Base-by-base conservation (phyloP, 495 filamentous ascomycete species). In the Penicillium paradoxum region DNA sequence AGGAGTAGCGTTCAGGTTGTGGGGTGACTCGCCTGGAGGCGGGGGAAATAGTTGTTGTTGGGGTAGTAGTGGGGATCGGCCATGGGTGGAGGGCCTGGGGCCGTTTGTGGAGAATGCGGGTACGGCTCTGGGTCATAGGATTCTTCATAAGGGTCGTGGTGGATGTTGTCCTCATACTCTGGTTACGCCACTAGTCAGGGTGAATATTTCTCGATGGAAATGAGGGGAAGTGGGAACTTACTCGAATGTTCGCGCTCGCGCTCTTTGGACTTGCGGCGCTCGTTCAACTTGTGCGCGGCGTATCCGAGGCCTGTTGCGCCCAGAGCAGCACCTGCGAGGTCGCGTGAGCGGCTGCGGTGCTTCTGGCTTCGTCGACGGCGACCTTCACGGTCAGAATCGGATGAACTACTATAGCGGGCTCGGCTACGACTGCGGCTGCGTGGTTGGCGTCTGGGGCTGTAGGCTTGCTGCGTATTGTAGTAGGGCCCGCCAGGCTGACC, bases 261-360 rank as follows among this genome's bases (percentile, higher is more conserved):
- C 19, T 51, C 49, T 22, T n/a, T 40, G 18, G 67, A 64, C 64
- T 82, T 79, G 62, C 72, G 75, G 24, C 79, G 77, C 53, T 89
- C 86, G 54, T 79, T 79, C 42, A 78, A 77, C 57, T 83, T 78
- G 66, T 83, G 86, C 15, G 90, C 83, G n/a, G 87, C 88, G 54
- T 91, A 77, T 5, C 86, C 90, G 13, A 87, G 84, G 1, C 86
- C 89, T 17, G 81, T 84, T 21, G 87, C 84, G 25, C 81, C 87
- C 24, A 86, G 73, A 6, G 81, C 89, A 3, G 80, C 87, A 19
- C 80, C 81, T 40, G 86, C 85, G n/a, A 89, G 49, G 37, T 84
- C 79, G 24, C 83, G 77, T 34, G 85, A 75, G 49, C 77, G 78
- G 46, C 85, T 88, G 54, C 85, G 79, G 56, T 73, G 74, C 74